These are phyloP conservation scores for Dichotomopilus funicola DNA, from an alignment of 2,329 filamentous ascomycete species.

Conservation along the genomic window DNA sequence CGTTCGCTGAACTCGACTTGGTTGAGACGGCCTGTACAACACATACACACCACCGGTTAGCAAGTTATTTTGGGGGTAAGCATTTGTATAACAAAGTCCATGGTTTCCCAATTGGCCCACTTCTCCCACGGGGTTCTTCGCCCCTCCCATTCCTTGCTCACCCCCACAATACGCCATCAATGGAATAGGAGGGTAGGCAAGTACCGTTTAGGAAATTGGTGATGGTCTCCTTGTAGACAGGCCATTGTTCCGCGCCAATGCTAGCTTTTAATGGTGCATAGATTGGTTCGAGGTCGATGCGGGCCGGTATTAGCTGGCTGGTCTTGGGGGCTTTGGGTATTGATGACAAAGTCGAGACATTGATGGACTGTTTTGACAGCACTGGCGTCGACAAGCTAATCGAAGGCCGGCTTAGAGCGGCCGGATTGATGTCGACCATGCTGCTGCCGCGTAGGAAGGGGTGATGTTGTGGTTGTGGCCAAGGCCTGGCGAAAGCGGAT, in stretches of 20 bases:
- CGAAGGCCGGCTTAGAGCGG: slow-evolving; percentile 58
- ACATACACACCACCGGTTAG: slow-evolving; percentile 28
- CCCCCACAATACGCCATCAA: too few relatives aligned
- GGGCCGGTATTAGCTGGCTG: slow-evolving; percentile 56
- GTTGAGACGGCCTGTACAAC: slow-evolving; percentile 51
- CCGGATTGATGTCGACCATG: slow-evolving; percentile 67
- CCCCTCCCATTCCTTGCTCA: too few relatives aligned
- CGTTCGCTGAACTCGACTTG: slow-evolving; percentile 53
- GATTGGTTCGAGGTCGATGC: slow-evolving; percentile 61
- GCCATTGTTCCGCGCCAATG: slow-evolving; percentile 57
- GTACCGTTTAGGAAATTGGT: slow-evolving; percentile 58
- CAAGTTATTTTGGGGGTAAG: too few relatives aligned
- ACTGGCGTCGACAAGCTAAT: slow-evolving; percentile 53
- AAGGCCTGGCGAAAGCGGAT: too few relatives aligned
- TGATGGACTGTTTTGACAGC: slow-evolving; percentile 51
- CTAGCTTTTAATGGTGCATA: slow-evolving; percentile 55
- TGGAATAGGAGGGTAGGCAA: neutral
- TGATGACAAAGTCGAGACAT: slow-evolving; percentile 41
- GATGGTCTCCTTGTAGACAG: slow-evolving; percentile 55
- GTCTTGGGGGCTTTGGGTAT: slow-evolving; percentile 50
- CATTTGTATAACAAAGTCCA: neutral
- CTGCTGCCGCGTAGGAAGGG: slow-evolving; percentile 16
- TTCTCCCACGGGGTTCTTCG: too few relatives aligned
- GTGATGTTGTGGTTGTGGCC: too few relatives aligned
- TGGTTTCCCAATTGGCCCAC: slow-evolving; percentile 3